Base-by-base conservation (phyloP, 2,329 filamentous ascomycete species). In the Microcyclospora pomicola region DNA sequence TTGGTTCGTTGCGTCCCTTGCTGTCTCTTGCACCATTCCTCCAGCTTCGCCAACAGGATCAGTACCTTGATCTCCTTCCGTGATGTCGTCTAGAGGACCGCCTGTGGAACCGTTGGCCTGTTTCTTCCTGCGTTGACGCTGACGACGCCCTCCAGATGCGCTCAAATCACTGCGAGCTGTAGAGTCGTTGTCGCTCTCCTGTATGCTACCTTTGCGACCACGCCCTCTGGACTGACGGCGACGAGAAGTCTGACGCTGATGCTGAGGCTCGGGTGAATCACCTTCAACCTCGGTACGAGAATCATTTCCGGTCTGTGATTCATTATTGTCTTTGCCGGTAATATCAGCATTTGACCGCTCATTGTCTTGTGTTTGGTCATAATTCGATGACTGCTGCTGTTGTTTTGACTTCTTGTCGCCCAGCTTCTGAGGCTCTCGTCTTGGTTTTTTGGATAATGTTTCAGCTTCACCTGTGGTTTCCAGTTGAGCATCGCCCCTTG, bases 1-100 rank as follows among this genome's bases (percentile, higher is more conserved):
- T 37, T 61, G 57, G 46, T 59, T 58, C 33, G 63, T 55, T 10
- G 63, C 62, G 27, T 56, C 49, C 41, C 68, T 68, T 31, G 66
- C 68, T n/a, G 68, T 71, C 50, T 69, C 59, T 51, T 71, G 65
- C 16, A 76, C 71, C 49, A 73, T 66, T 42, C 74, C 70, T 36
- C 64, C 64, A 31, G 69, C 71, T 45, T 68, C 68, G 40, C 58
- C 59, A 32, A 71, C 62, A 9, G 67, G 59, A 39, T 74, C 68
- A 31, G 68, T 69, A 36, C 69, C 70, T 9, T 65, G 66, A 1
- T 67, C 50, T 36, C 63, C 57, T 51, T 77, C 73, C 40, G 69
- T 68, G 41, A 75, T 72, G 44, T 67, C 67, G 39, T 67, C 70
- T 2, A 76, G 65, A 1, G 68, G 68, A 9, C 68, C 65, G 34